Evolutionary conservation across 2,329 filamentous ascomycete genomes (phyloP), one percentile per base, ranked within the genome.

Genomic region (Aspergillus novofumigatus): DNA sequence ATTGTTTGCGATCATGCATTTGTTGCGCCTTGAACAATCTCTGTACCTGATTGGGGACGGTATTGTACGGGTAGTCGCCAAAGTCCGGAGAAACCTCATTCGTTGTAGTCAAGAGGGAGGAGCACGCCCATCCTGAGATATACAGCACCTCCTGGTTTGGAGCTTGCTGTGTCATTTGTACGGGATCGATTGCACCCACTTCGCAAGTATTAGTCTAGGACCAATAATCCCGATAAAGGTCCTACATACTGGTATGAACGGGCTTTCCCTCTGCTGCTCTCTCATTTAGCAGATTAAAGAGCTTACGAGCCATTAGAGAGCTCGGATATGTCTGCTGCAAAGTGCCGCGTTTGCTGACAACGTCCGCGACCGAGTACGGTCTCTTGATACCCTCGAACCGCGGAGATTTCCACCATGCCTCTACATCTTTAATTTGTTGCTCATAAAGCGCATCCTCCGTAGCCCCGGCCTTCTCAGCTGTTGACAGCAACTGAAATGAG

Each of bases 81-180:
- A 97, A 96, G 73, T 99, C 94, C 47, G 94, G 90, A 0, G 92
- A 97, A 28, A 99, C 94, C 74, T 99, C 94, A 78, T 99, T 97
- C 41, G 94, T 97, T 9, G 87, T 88, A 3, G 93, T 97, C 49
- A 99, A 81, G 21, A 96, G 85, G 0, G 92, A 93, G 0, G 93
- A 97, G 77, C 94, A 97, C 4, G 94, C 94, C 94, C 94, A 99
- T 60, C 94, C 94, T 0, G 92, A 97, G 61, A 99, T 82, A 76
- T 99, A 99, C 49, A 99, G 83, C 20, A 97, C 90, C 74, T 99
- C 93, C 73, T 97, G 94, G 77, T 97, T 90, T 5, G 90, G 85
- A 17, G 94, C 94, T 79, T 97, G 94, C 75, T 99, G 94, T 51
- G 94, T 96, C 94, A 99, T 97, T 78, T 99, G 94, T 10, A 97